Conservation (phyloP, 1,284 basidiomycete species). For the Puccinia horiana region DNA sequence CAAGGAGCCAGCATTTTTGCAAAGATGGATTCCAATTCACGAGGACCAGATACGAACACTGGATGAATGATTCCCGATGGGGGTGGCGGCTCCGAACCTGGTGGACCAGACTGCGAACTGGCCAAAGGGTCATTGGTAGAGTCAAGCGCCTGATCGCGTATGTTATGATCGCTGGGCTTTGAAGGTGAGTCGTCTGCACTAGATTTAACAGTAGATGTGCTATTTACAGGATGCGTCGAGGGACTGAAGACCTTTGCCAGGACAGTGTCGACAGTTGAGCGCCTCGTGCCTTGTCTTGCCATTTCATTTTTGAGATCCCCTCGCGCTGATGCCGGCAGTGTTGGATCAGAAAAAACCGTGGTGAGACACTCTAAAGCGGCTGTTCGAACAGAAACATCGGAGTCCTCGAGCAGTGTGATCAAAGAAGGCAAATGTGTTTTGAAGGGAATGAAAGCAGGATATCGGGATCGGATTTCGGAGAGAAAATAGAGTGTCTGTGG, state of each 20-base stretch:
- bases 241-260: slow-evolving; percentile 59
- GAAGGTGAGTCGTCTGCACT: not conserved
- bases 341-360: slow-evolving; percentile 77
- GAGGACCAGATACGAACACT: slow-evolving; percentile 45
- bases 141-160: not conserved
- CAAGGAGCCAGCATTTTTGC: slow-evolving; percentile 50
- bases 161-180: not conserved
- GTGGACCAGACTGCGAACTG: slow-evolving; percentile 49
- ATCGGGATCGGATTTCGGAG: slow-evolving; percentile 63
- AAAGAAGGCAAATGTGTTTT: slow-evolving; percentile 77
- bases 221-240: slow-evolving; percentile 7
- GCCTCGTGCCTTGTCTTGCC: slow-evolving; percentile 77
- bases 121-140: slow-evolving; percentile 9
- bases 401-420: slow-evolving; percentile 83
- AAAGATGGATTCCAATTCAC: slow-evolving; percentile 40
- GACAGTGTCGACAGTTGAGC: slow-evolving; percentile 68
- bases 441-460: slow-evolving; percentile 73
- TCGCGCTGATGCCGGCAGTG: slow-evolving; percentile 78
- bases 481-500: slow-evolving; percentile 61
- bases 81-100: slow-evolving; percentile 25
- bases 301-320: slow-evolving; percentile 91
- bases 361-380: slow-evolving; percentile 77
- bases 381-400: slow-evolving; percentile 83
- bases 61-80: slow-evolving; percentile 36
- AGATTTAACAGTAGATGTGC: not conserved